Percentiles rank a stretch among this genome's conserved stretches.
phyloP scores from a whole-genome alignment of 352 stramenopile species.

The Phytophthora idaei region DNA sequence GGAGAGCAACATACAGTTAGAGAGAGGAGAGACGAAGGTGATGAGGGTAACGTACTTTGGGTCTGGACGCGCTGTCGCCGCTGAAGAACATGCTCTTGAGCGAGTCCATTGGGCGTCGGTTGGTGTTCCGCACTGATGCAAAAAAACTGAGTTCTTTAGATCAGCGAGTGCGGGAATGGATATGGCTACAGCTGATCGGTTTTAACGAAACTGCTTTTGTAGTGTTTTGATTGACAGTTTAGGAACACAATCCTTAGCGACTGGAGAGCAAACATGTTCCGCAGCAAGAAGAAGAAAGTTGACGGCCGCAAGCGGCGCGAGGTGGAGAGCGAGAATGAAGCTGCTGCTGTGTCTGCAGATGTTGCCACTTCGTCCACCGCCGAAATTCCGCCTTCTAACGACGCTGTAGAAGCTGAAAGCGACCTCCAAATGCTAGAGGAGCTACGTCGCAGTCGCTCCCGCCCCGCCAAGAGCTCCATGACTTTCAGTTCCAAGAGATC shows the following conservation, averaged over 20 bases:
- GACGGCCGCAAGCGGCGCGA: constrained; percentile 43
- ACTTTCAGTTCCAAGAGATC: constrained; percentile 47
- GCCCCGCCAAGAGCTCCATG: constrained; percentile 35
- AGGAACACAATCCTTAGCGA: constrained; percentile 1
- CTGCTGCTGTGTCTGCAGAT: neutral
- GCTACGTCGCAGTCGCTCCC: constrained; percentile 45
- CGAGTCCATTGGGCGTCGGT: constrained; percentile 29
- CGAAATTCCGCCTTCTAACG: constrained; percentile 7
- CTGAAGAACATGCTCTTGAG: constrained; percentile 49
- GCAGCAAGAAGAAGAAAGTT: constrained; percentile 51
- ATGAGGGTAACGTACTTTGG: constrained; percentile 18
- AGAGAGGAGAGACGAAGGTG: neutral
- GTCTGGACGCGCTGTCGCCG: constrained; percentile 15
- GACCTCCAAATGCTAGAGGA: constrained; percentile 34
- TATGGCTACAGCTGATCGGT: constrained; percentile 10
- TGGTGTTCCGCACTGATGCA: neutral
- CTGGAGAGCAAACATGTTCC: constrained; percentile 38
- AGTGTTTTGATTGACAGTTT: neutral
- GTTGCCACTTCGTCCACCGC: neutral
- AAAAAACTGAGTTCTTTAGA: constrained; percentile 15
- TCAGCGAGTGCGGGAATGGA: constrained; percentile 1
- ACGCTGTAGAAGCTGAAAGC: constrained; percentile 19
- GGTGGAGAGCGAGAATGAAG: constrained; percentile 11
- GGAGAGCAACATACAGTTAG: constrained; percentile 19
- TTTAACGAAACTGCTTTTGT: neutral